Base-by-base conservation (phyloP, 2,329 filamentous ascomycete genomes). In the Endothia cerciana region DNA sequence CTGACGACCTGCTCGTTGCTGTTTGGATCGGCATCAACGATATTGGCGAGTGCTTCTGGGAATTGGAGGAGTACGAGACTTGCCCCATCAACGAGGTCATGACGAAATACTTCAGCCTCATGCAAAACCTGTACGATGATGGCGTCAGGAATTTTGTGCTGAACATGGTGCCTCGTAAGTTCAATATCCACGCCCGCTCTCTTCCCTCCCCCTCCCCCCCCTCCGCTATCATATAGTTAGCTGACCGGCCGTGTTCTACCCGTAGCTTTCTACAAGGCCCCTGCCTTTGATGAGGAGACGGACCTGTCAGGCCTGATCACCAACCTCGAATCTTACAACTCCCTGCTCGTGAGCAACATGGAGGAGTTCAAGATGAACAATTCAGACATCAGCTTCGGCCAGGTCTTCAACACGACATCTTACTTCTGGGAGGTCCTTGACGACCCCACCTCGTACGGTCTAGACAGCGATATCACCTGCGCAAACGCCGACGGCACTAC, bases 21-120 rank as follows among this genome's bases (percentile, higher is more conserved):
- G 66, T 68, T 13, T 68, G 66, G 66, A 68, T 68, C 28, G 66
- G 66, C 15, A 45, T 68, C 56, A 68, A 68, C 43, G 66, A 68
- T 4, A 63, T 68, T 43, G 66, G 66, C 38, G 40, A 68, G 58
- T 68, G 66, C 41, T 68, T 68, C 49, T 68, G 66, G 66, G 49
- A 65, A 43, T 55, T 55, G 43, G 40, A 53, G 10, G n/a, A 38
- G 41, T 55, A 55, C 17, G 33, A 58, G 8, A 68, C 56, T 2
- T 68, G 66, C 49, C 66, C 66, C 13, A 65, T 68, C 19, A 63
- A 68, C 43, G 63, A 63, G 15, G 66, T 59, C 13, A 59, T 65
- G 60, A 57, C 66, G 2, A 28, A 68, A 56, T 68, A 68, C 56
- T 68, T 68, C 36, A 56, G 28, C 10, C 33, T 68, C 13, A 19